Percentiles rank a stretch among this genome's conserved stretches.
phyloP scores from a whole-genome alignment of 495 filamentous ascomycete genomes.

The Aspergillus nidulans region DNA sequence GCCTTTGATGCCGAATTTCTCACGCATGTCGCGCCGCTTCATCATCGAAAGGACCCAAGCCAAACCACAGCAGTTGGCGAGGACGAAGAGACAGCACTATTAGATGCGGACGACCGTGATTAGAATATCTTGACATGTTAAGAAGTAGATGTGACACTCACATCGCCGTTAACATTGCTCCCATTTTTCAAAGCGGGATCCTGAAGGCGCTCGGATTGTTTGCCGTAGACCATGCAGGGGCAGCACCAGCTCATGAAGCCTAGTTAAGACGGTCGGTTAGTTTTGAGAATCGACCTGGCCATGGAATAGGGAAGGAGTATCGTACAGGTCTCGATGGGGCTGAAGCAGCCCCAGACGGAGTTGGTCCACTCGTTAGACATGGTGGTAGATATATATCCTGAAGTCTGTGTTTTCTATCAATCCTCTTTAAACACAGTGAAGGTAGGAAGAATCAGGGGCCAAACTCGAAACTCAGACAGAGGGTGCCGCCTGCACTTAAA shows the following conservation, averaged over 20 bases:
- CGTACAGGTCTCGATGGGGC: constrained; percentile 20
- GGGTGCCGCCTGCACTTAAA: not conserved
- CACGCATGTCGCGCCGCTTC: constrained; percentile 50
- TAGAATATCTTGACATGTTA: not conserved
- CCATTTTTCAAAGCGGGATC: constrained; percentile 42
- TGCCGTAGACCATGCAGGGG: constrained; percentile 52
- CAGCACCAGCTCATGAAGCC: constrained; percentile 43
- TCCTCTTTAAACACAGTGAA: no score
- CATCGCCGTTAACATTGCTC: constrained; percentile 42
- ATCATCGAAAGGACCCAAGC: constrained; percentile 44
- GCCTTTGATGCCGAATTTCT: constrained; percentile 51
- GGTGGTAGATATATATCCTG: not conserved
- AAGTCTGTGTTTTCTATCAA: no score
- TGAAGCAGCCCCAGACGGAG: constrained; percentile 24
- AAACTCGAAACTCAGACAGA: not conserved
- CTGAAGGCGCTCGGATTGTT: constrained; percentile 42
- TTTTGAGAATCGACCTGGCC: not conserved
- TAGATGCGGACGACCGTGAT: not conserved
- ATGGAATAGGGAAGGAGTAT: not conserved
- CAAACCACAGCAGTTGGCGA: constrained; percentile 30
- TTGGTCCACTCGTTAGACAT: constrained; percentile 21
- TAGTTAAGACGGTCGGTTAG: constrained; percentile 7
- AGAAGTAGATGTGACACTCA: constrained; percentile 19
- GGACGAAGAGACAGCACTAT: constrained; percentile 21
- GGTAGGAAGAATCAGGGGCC: not conserved